Percentiles rank a stretch among this genome's conserved stretches.
These are phyloP conservation scores for Phytophthora rubi DNA, from an alignment of 352 stramenopile genomes.

Conservation along the genomic window DNA sequence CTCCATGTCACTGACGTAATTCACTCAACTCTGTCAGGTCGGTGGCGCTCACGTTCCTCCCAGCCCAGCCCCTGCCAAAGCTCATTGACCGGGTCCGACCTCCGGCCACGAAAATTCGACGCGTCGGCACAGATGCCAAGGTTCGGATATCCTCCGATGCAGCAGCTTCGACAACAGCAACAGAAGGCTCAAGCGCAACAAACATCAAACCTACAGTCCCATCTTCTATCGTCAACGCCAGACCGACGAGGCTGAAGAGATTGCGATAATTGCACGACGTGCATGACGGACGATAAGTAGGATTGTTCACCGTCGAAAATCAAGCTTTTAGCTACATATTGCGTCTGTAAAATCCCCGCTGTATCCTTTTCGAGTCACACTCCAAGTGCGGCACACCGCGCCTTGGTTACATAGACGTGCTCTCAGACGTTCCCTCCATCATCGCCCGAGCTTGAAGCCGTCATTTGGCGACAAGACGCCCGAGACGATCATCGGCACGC, in stretches of 20 bases:
- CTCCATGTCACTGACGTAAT: not conserved
- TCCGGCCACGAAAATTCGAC: constrained; percentile 38
- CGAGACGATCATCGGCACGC: not conserved
- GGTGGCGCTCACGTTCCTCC: constrained; percentile 39
- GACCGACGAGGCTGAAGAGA: constrained; percentile 44
- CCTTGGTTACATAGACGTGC: constrained; percentile 14
- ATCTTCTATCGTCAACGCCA: constrained; percentile 25
- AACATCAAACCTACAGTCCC: constrained; percentile 22
- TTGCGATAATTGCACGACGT: constrained; percentile 25
- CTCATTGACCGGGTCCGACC: constrained; percentile 35
- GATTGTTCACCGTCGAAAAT: not conserved
- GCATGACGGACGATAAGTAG: not conserved
- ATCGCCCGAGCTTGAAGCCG: constrained; percentile 25
- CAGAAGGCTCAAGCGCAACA: constrained; percentile 1
- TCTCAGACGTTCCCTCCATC: not conserved
- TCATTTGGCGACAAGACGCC: constrained; percentile 23
- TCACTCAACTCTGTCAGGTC: constrained; percentile 24
- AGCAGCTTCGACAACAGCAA: constrained; percentile 1
- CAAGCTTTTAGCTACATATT: no score
- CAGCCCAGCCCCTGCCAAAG: constrained; percentile 33
- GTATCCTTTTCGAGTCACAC: no score
- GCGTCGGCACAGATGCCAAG: constrained; percentile 37
- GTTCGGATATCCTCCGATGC: constrained; percentile 2
- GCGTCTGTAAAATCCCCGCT: no score
- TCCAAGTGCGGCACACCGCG: not conserved